phyloP scores from a whole-genome alignment of 2,329 filamentous ascomycete species.

The Eurotiales sp. region DNA sequence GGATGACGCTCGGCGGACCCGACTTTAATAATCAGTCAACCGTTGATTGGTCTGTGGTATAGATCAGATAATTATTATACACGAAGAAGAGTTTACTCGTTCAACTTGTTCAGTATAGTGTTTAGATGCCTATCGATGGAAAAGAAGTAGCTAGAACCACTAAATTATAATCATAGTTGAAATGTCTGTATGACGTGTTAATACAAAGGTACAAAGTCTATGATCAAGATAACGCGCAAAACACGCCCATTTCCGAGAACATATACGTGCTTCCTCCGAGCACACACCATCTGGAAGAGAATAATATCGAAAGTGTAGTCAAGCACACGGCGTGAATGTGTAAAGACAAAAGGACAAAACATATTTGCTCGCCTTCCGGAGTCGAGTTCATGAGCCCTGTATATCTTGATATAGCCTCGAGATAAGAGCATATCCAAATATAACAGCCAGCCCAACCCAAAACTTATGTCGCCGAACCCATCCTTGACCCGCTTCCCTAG shows the following conservation, averaged over 20 bases:
- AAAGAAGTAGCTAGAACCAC: too few species aligned
- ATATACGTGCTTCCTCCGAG: background rate
- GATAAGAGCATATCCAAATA: conserved; percentile 81
- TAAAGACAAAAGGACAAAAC: background rate
- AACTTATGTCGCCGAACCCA: conserved; percentile 81
- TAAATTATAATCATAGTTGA: background rate
- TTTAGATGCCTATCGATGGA: too few species aligned
- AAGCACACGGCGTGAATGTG: too few species aligned
- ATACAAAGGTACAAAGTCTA: conserved; percentile 8
- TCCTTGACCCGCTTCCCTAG: conserved; percentile 71
- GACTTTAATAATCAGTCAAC: background rate
- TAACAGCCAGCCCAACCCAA: conserved; percentile 62
- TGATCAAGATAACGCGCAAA: too few species aligned
- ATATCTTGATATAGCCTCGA: conserved; percentile 66
- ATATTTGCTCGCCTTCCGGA: background rate
- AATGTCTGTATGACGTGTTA: background rate
- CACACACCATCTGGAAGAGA: background rate
- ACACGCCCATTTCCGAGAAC: too few species aligned
- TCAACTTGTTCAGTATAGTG: too few species aligned
- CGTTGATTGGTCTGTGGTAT: background rate
- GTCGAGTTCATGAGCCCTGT: conserved; percentile 24
- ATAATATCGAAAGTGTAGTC: background rate
- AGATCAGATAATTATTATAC: too few species aligned
- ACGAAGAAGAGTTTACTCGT: too few species aligned
- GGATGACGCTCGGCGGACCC: conserved; percentile 9